Conservation (phyloP, 176 grass and related monocot species). For the Aegilops bicornis region DNA sequence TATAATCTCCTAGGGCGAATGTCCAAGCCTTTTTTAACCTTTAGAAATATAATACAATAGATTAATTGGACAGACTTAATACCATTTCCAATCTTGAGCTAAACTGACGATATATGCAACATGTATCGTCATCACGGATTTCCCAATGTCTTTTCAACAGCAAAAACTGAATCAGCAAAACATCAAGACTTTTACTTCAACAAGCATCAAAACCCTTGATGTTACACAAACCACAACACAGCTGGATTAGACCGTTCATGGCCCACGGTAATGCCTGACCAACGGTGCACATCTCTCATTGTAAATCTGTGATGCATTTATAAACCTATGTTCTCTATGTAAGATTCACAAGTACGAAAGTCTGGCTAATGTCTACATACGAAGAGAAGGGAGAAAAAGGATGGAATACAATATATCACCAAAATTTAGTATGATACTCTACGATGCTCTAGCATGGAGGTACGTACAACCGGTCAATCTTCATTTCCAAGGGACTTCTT, state of each 20-base stretch:
- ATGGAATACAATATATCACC: background rate
- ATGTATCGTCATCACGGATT: background rate
- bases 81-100: background rate
- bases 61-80: background rate
- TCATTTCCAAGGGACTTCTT: background rate
- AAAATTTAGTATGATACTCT: background rate
- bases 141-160: background rate
- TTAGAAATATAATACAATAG: background rate
- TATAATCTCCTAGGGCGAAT: background rate
- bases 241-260: background rate
- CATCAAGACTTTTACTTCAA: background rate
- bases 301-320: background rate
- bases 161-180: background rate
- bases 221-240: background rate
- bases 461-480: background rate
- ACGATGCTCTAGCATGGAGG: background rate
- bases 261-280: background rate
- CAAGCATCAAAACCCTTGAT: background rate
- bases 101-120: background rate
- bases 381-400: background rate
- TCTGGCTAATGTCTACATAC: background rate
- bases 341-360: background rate
- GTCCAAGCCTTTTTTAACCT: background rate
- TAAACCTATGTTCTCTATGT: background rate
- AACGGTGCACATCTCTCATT: background rate